Evolutionary conservation across 805 yeast species (phyloP), one percentile per base, ranked within the genome.

Genomic region (Candida rishiriensis): DNA sequence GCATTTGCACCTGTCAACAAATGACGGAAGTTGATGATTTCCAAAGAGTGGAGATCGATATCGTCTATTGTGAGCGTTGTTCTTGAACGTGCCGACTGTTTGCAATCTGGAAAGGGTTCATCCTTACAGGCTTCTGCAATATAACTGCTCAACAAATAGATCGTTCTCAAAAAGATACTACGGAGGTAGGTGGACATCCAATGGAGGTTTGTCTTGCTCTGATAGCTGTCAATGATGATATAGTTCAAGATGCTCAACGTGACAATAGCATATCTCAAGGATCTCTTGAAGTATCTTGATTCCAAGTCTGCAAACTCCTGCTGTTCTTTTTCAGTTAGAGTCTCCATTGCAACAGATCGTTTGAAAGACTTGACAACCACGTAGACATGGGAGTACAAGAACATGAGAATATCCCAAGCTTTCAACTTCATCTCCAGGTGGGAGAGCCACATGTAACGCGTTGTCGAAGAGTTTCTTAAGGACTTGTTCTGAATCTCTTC

Each of bases 181-280:
- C 60, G 41, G 16, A 61, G 38, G 42, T 59, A 63, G 3, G 56
- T 44, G 3, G 60, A 46, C 10, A 57, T 37, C 51, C 54, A 52
- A 43, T 36, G 39, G 37, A 44, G 42, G 17, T 42, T 38, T 29
- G 43, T 32, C 26, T 39, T 17, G 30, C 43, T 42, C 30, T 38
- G 16, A 33, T 42, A 40, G 40, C 43, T 43, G 21, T 44, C 38
- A 28, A 41, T 36, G 29, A 52, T 34, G 15, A 59, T 40, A 34
- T 36, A 38, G 38, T 60, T 55, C 36, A 61, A 32, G 10, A 49
- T 32, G 11, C 54, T 43, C n/a, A 61, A 36, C 28, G 51, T 40
- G 14, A 52, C 38, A 26, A 57, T 47, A 9, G 60, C 46, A 16
- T 36, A 42, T 7, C 36, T 38, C 3, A 57, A 36, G 21, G 47